Evolutionary conservation across 2,329 filamentous ascomycete genomes (phyloP).

Genomic region (Claviceps pusilla): DNA sequence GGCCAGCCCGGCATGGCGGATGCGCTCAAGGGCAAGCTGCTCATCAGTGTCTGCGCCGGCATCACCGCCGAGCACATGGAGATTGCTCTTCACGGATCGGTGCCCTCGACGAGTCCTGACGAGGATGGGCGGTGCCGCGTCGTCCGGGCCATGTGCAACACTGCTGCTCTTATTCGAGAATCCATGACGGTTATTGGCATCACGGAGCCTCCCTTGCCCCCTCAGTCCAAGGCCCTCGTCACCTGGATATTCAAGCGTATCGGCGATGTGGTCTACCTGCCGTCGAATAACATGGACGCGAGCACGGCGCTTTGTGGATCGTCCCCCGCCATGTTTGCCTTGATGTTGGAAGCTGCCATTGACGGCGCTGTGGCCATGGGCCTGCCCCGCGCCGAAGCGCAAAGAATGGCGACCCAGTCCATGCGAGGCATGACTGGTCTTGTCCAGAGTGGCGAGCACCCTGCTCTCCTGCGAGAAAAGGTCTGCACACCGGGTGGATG

Average conservation of each 20-base stretch:
- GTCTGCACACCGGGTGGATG: constrained; percentile 66
- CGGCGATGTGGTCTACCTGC: constrained; percentile 54
- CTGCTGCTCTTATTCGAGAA: constrained; percentile 61
- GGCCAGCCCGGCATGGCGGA: constrained; percentile 51
- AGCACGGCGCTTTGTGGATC: constrained; percentile 60
- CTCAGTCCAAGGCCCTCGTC: constrained; percentile 40
- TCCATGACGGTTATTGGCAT: constrained; percentile 69
- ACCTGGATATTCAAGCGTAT: constrained; percentile 66
- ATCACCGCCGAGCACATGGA: constrained; percentile 57
- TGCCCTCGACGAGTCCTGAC: constrained; percentile 30
- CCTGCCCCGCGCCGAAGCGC: constrained; percentile 55
- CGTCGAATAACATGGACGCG: constrained; percentile 54
- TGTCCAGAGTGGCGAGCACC: constrained; percentile 58
- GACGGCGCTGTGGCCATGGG: constrained; percentile 72
- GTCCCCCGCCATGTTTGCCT: constrained; percentile 60
- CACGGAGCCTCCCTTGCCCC: constrained; percentile 40
- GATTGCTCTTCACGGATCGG: constrained; percentile 42
- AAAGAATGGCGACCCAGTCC: constrained; percentile 63
- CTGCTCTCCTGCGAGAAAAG: constrained; percentile 58
- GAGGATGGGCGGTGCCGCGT: constrained; percentile 42
- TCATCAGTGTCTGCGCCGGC: constrained; percentile 71
- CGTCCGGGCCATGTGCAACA: constrained; percentile 75
- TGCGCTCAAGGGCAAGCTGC: constrained; percentile 62
- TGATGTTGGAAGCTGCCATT: constrained; percentile 60
- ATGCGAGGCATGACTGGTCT: constrained; percentile 60